phyloP scores from a whole-genome alignment of 1,284 basidiomycete species.

The Exsudoporus floridanus region DNA sequence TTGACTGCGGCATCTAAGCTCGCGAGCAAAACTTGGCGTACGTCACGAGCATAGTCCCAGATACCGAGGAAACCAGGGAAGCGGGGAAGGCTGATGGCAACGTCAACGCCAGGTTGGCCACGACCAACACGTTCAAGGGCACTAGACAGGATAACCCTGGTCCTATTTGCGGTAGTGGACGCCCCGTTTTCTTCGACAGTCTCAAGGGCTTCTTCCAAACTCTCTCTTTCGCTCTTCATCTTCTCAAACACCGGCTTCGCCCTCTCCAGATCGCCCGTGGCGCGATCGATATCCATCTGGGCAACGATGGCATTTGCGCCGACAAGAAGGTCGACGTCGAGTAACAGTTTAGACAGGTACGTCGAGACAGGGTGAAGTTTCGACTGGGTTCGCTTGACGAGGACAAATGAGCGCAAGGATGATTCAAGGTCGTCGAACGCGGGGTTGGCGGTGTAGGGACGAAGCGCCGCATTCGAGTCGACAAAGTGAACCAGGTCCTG shows the following conservation, averaged over 20 bases:
- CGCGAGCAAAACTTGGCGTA: slow-evolving; percentile 74
- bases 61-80: slow-evolving; percentile 88
- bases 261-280: slow-evolving; percentile 68
- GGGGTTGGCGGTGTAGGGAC: slow-evolving; percentile 62
- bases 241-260: slow-evolving; percentile 84
- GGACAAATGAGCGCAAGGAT: slow-evolving; percentile 92
- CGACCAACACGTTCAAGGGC: slow-evolving; percentile 79
- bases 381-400: slow-evolving; percentile 92
- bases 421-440: slow-evolving; percentile 89
- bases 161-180: slow-evolving; percentile 50
- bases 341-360: slow-evolving; percentile 86
- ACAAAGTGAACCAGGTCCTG: slow-evolving; percentile 98
- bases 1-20: slow-evolving; percentile 84
- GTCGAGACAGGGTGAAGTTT: slow-evolving; percentile 96
- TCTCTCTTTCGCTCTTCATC: slow-evolving; percentile 75
- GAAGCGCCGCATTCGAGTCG: slow-evolving; percentile 76
- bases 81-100: slow-evolving; percentile 62
- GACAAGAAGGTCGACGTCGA: slow-evolving; percentile 87
- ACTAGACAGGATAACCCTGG: slow-evolving; percentile 61
- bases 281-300: slow-evolving; percentile 74
- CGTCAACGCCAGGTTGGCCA: slow-evolving; percentile 68
- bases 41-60: slow-evolving; percentile 88
- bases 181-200: slow-evolving; percentile 78
- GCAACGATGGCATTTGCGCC: slow-evolving; percentile 87
- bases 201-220: slow-evolving; percentile 79